Percentiles rank a stretch among this genome's conserved stretches.
Conservation (phyloP, 1,284 basidiomycete species). For the Ganoderma sinense region DNA sequence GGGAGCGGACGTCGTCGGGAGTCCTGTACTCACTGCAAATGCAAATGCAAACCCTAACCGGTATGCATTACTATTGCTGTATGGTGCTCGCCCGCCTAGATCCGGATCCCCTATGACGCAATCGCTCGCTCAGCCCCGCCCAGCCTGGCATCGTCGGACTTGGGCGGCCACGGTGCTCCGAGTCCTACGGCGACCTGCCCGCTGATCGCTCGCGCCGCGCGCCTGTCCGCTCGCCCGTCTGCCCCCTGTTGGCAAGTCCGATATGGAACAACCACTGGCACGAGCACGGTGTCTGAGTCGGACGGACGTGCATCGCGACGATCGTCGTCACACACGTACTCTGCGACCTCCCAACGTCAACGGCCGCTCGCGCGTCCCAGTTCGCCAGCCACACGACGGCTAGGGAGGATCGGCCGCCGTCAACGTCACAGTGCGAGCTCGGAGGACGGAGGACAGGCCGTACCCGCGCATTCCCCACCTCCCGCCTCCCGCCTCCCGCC, state of each 20-base stretch:
- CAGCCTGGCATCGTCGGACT: no score
- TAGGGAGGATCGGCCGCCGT: no score
- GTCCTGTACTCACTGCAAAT: neutral
- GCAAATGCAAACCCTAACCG: slow-evolving; percentile 3
- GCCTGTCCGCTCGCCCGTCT: neutral
- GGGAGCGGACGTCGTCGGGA: neutral
- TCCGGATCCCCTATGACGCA: neutral
- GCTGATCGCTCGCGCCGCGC: neutral
- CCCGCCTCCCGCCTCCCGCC: no score
- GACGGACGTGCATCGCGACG: neutral
- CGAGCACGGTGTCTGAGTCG: no score
- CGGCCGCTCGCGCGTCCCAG: neutral
- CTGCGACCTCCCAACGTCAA: neutral
- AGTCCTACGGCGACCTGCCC: neutral
- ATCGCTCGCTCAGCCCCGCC: neutral
- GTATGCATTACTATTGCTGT: no score
- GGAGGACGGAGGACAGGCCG: no score
- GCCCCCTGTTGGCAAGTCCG: no score
- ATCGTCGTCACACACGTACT: neutral
- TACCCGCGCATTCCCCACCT: no score
- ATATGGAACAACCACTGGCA: no score
- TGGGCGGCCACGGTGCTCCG: no score
- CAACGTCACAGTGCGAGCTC: no score
- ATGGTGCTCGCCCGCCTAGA: no score
- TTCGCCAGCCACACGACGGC: neutral